These are phyloP conservation scores for Ceratobasidium sp. DNA, from an alignment of 1,284 basidiomycete species.

Conservation along the genomic window DNA sequence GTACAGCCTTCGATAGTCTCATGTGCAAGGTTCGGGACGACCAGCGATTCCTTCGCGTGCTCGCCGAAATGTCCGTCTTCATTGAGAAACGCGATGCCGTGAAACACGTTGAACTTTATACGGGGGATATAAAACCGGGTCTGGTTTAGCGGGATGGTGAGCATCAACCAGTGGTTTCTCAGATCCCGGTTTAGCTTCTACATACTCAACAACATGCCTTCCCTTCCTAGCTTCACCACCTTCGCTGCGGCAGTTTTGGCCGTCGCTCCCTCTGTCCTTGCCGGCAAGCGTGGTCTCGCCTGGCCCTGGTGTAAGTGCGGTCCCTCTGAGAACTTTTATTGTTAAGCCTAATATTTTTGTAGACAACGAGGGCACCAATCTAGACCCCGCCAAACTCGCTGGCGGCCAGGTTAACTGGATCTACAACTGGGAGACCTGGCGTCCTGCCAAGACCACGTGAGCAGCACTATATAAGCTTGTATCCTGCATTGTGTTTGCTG, in stretches of 20 bases:
- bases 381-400: neutral
- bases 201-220: conserved; percentile 6
- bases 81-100: neutral
- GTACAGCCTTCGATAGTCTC: neutral
- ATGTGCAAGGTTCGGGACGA: neutral
- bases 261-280: conserved; percentile 1
- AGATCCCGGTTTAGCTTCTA: neutral
- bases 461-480: neutral
- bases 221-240: conserved; percentile 11
- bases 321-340: too few relatives aligned
- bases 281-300: conserved; percentile 21
- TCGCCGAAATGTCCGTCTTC: neutral
- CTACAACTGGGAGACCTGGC: conserved; percentile 40
- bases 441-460: conserved; percentile 37
- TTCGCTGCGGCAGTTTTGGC: conserved; percentile 7
- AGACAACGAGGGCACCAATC: conserved; percentile 28
- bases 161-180: neutral
- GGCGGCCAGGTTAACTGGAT: conserved; percentile 28
- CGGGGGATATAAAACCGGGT: too few relatives aligned
- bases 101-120: neutral
- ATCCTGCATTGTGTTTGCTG: too few relatives aligned
- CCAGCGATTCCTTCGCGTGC: neutral
- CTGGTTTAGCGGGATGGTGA: too few relatives aligned
- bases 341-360: too few relatives aligned
- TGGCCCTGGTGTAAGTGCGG: conserved; percentile 6